phyloP scores from a whole-genome alignment of 345 rosid species.

The Rhodamnia argentea region DNA sequence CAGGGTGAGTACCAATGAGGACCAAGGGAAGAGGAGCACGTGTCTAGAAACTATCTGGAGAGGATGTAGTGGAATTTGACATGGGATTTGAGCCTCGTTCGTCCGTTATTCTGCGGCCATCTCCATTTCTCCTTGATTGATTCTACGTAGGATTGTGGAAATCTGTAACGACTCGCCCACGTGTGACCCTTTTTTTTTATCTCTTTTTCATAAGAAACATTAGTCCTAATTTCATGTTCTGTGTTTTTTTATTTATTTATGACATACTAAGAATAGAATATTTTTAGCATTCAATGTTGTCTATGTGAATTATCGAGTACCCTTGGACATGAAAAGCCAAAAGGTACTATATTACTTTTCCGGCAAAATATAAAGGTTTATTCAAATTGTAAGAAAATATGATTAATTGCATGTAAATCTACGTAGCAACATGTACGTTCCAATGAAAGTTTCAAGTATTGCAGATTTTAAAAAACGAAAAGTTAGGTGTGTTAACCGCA shows the following conservation, averaged over 20 bases:
- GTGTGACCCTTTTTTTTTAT: background rate
- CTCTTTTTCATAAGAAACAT: background rate
- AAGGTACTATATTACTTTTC: no score
- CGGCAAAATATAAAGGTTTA: no score
- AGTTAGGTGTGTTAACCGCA: background rate
- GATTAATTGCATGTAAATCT: background rate
- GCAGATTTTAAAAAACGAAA: background rate
- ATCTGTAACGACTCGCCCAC: background rate
- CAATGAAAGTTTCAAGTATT: background rate
- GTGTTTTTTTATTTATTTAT: no score
- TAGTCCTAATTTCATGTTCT: no score
- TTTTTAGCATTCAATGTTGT: background rate
- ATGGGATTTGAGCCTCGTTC: background rate
- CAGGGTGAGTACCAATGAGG: background rate
- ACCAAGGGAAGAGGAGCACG: background rate
- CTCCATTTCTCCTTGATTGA: background rate
- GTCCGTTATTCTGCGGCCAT: background rate
- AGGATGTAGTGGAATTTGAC: background rate
- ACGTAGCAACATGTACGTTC: background rate
- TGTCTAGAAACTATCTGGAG: background rate
- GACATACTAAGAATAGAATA: no score
- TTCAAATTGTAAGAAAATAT: no score
- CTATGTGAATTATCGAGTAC: no score
- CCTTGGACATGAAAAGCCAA: no score
- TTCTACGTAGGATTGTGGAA: background rate